Percentiles rank a stretch among this genome's conserved stretches.
Conservation (phyloP, 345 rosid species). For the Citrus mangshanensis region DNA sequence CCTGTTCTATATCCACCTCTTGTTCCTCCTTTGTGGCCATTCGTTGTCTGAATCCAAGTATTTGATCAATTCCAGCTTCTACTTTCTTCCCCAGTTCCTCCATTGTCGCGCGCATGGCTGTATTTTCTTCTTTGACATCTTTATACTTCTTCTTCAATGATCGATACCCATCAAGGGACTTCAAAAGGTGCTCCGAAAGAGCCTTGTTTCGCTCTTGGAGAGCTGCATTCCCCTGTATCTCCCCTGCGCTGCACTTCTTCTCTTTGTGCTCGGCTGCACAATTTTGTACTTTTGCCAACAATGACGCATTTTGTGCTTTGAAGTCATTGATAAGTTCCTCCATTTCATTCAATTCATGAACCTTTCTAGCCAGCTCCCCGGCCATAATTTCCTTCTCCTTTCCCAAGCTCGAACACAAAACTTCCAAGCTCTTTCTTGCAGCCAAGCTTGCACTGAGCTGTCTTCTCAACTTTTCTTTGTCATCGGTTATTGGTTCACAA, state of each 20-base stretch:
- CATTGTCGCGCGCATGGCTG: constrained; percentile 25
- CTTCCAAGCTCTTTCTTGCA: constrained; percentile 69
- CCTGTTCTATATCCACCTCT: constrained; percentile 27
- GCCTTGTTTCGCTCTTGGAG: constrained; percentile 59
- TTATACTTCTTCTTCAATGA: constrained; percentile 59
- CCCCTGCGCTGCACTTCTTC: constrained; percentile 25
- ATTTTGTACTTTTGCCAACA: constrained; percentile 49
- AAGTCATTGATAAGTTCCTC: constrained; percentile 68
- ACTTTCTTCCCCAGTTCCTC: constrained; percentile 41
- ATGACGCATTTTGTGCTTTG: constrained; percentile 51
- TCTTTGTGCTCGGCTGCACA: constrained; percentile 40
- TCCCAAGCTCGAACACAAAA: constrained; percentile 83
- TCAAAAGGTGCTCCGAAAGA: constrained; percentile 68
- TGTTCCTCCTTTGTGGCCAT: constrained; percentile 15
- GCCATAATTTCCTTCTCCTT: constrained; percentile 85
- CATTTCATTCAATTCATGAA: constrained; percentile 50
- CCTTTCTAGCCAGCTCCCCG: constrained; percentile 56
- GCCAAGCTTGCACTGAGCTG: constrained; percentile 51
- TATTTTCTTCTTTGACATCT: constrained; percentile 50
- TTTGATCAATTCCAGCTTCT: constrained; percentile 34
- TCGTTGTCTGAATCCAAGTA: constrained; percentile 33
- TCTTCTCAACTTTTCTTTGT: constrained; percentile 50
- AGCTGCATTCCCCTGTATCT: constrained; percentile 25
- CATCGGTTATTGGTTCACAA: constrained; percentile 24
- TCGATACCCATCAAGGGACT: constrained; percentile 62